Base-by-base conservation (phyloP, 2,329 filamentous ascomycete genomes). In the Sphaerostilbella broomeana region DNA sequence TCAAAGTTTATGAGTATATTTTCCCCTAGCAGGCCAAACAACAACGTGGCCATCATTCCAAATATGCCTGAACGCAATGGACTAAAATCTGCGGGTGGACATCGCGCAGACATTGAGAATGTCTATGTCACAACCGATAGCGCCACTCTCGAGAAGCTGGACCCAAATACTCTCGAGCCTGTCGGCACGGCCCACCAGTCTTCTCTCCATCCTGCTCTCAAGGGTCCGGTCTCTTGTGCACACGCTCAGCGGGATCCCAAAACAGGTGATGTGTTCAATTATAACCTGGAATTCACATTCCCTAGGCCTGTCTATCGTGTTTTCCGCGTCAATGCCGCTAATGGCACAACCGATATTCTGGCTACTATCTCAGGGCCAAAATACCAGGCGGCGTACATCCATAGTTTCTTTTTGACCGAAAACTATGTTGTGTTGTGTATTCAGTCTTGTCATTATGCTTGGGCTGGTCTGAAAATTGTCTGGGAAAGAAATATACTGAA, bases 201-300 rank as follows among this genome's bases (percentile, higher is more conserved):
- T 1, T 55, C 53, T 2, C 67, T 94, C 11, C 81, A 94, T 55
- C 80, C 83, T 0, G 69, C 75, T 0, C 69, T 94, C 10, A 75
- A 67, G 10, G 86, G 86, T 0, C 74, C 72, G 1, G 55, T 85
- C 11, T 81, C 81, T 2, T 81, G 75, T 26, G 76, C 86, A 0
- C 87, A 94, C 56, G 77, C 81, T 0, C 78, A 81, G 39, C 72
- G 75, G 1, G 85, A 92, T 55, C 83, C 81, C 0, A 59, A 62
- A 0, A 88, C 80, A 0, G 86, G 86, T 6, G 85, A 92, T 47
- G 55, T 85, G 6, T 90, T 77, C 69, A 94, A 92, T 61, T 90
- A 77, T 63, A 94, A 94, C 53, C 72, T 89, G n/a, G 70, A 78
- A 0, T 57, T 85, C 16, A 79, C 78, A 13, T 79, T 78, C 0